A percentile compares a stretch with the other conserved stretches of the same genome.
These are phyloP conservation scores for Carex pumila DNA, from an alignment of 176 grass and related monocot genomes.

Conservation along the genomic window DNA sequence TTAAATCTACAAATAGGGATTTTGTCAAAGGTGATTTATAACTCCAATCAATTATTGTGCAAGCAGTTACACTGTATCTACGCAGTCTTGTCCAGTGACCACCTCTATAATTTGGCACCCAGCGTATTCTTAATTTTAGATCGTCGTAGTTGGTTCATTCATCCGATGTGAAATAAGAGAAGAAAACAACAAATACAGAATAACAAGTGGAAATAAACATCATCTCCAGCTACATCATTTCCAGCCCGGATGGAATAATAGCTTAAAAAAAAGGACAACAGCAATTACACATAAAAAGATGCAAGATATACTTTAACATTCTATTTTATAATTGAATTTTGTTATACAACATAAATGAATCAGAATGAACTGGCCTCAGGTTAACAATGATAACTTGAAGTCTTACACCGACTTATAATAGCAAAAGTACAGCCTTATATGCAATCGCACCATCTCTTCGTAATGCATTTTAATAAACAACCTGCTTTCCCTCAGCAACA, in stretches of 20 bases:
- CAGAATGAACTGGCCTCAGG: background rate
- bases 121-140: background rate
- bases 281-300: background rate
- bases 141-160: background rate
- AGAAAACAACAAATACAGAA: background rate
- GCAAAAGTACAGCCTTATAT: slow-evolving; percentile 16
- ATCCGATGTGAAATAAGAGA: background rate
- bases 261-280: background rate
- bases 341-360: slow-evolving; percentile 22
- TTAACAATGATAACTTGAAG: background rate
- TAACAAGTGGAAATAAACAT: background rate
- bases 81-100: background rate
- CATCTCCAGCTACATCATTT: background rate
- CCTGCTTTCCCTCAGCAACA: background rate
- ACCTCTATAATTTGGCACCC: background rate
- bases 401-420: slow-evolving; percentile 15
- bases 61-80: background rate
- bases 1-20: too few species aligned
- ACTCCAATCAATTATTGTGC: background rate
- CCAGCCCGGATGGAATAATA: background rate
- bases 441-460: background rate
- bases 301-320: background rate
- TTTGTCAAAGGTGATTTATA: too few species aligned
- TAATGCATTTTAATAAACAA: background rate
- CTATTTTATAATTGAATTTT: slow-evolving; percentile 22